Evolutionary conservation across 1,139 yeast genomes (phyloP).

Genomic region (Yamadazyma mexicana): DNA sequence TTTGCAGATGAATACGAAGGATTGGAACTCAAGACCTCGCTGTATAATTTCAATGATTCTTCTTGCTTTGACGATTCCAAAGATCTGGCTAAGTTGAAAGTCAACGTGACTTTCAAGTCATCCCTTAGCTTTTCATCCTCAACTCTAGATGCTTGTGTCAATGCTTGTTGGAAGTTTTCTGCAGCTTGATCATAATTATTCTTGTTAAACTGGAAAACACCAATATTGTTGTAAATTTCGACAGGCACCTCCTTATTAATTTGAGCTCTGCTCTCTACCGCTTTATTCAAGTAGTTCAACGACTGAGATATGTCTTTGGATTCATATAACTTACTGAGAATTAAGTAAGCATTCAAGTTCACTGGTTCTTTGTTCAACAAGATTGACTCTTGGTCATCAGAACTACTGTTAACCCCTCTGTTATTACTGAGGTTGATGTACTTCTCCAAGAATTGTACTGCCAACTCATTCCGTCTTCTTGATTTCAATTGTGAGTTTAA

Average conservation of each 20-base stretch:
- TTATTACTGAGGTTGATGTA: slow-evolving; percentile 62
- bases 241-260: slow-evolving; percentile 55
- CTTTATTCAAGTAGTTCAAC: slow-evolving; percentile 55
- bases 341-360: slow-evolving; percentile 65
- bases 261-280: slow-evolving; percentile 51
- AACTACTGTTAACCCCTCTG: slow-evolving; percentile 37
- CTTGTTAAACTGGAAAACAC: slow-evolving; percentile 75
- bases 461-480: slow-evolving; percentile 42
- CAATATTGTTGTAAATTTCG: slow-evolving; percentile 79
- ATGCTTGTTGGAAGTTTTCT: slow-evolving; percentile 51
- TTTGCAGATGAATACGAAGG: slow-evolving; percentile 80
- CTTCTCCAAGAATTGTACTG: slow-evolving; percentile 68
- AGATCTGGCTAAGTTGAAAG: slow-evolving; percentile 65
- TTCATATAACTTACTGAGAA: slow-evolving; percentile 70
- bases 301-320: slow-evolving; percentile 58
- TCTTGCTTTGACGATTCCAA: slow-evolving; percentile 48
- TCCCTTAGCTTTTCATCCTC: slow-evolving; percentile 24
- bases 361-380: slow-evolving; percentile 57
- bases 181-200: slow-evolving; percentile 51
- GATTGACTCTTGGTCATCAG: slow-evolving; percentile 26
- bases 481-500: slow-evolving; percentile 57
- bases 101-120: slow-evolving; percentile 47
- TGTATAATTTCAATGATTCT: slow-evolving; percentile 55
- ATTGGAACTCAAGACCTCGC: slow-evolving; percentile 51
- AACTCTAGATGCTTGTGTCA: slow-evolving; percentile 14